These are phyloP conservation scores for Rhodomyrtus psidioides DNA, from an alignment of 441 rosid species.

Conservation along the genomic window DNA sequence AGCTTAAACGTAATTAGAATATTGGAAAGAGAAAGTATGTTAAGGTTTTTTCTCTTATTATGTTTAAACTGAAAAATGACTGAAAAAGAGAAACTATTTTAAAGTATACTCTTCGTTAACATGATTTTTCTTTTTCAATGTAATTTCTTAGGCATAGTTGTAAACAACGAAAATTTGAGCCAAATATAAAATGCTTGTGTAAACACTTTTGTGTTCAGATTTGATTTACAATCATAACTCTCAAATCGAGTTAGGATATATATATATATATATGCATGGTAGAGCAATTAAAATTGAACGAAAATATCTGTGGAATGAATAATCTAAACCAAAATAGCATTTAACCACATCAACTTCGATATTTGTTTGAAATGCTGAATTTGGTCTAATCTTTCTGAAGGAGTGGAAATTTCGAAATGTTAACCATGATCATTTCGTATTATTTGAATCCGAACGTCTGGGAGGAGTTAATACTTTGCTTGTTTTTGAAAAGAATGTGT, in stretches of 20 bases:
- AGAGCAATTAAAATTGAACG: not conserved
- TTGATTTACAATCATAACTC: not conserved
- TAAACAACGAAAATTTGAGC: no score
- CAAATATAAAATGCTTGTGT: no score
- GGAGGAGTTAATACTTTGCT: not conserved
- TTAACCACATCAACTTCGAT: not conserved
- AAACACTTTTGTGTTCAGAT: not conserved
- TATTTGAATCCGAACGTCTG: not conserved
- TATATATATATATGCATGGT: not conserved
- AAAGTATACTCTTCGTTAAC: no score
- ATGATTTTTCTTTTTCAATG: no score
- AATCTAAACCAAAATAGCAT: not conserved
- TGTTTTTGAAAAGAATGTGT: not conserved
- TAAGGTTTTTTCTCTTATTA: no score
- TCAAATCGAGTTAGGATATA: not conserved
- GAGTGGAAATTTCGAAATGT: not conserved
- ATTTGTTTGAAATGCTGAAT: not conserved
- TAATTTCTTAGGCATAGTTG: no score
- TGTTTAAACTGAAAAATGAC: no score
- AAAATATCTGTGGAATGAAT: fast-evolving
- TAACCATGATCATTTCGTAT: not conserved
- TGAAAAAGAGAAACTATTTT: no score
- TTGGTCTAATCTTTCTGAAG: not conserved
- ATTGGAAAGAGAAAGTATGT: no score
- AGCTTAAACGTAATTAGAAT: no score